Conservation (phyloP, 331 rosid genomes). For the Dryas integrifolia region DNA sequence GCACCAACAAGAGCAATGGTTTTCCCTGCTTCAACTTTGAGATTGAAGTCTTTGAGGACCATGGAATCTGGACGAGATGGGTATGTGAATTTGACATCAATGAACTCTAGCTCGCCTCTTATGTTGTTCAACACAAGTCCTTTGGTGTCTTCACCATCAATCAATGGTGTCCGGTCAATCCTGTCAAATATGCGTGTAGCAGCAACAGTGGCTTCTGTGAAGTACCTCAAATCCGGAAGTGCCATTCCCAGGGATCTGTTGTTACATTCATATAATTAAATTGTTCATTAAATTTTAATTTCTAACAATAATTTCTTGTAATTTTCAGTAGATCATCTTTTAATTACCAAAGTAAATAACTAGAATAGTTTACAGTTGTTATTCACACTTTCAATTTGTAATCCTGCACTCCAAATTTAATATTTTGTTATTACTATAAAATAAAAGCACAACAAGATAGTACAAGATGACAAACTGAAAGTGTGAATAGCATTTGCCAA, state of each 20-base stretch:
- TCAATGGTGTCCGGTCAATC: slow-evolving; percentile 63
- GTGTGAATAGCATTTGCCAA: too few relatives aligned
- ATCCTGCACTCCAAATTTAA: too few relatives aligned
- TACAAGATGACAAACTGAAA: too few relatives aligned
- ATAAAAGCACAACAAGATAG: too few relatives aligned
- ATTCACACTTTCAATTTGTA: too few relatives aligned
- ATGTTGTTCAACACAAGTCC: slow-evolving; percentile 48
- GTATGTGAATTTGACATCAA: slow-evolving; percentile 65
- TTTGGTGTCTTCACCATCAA: slow-evolving; percentile 64
- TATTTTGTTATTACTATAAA: too few relatives aligned
- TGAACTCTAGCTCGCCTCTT: slow-evolving; percentile 61
- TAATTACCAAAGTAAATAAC: too few relatives aligned
- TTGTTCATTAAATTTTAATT: background rate
- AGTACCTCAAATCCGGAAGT: slow-evolving; percentile 84
- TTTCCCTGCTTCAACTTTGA: slow-evolving; percentile 77
- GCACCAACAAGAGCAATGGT: slow-evolving; percentile 91
- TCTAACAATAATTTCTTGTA: background rate
- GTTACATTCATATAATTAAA: background rate
- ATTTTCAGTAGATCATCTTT: background rate
- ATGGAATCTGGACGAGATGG: slow-evolving; percentile 70
- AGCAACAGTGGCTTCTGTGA: slow-evolving; percentile 83
- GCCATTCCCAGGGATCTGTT: slow-evolving; percentile 87
- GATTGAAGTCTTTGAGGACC: slow-evolving; percentile 69
- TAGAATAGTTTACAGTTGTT: too few relatives aligned
- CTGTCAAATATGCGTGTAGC: slow-evolving; percentile 61